Evolutionary conservation across 2,329 filamentous ascomycete genomes (phyloP), one percentile per base, ranked within the genome.

Genomic region (Trichoderma cornu-damae): DNA sequence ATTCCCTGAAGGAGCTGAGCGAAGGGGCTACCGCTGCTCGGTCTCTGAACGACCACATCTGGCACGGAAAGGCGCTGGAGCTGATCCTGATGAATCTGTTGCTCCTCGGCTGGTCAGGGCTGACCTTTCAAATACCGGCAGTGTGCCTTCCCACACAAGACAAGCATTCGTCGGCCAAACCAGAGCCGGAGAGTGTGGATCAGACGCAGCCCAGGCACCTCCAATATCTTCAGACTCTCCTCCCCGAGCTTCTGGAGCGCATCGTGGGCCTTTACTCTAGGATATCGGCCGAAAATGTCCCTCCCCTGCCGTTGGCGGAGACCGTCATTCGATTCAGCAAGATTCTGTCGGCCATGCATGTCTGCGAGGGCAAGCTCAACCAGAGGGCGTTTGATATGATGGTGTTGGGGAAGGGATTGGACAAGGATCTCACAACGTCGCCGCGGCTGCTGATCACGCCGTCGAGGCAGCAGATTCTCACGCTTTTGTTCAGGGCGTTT

Each of bases 51-150:
- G 94, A 99, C 72, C 90, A 96, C 71, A 71, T 97, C n/a, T 99
- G 94, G 93, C 90, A 96, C 73, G 94, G 89, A 16, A 97, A 97
- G 72, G 92, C 90, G 1, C 78, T 99, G 18, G 95, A 99, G 69
- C 85, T 92, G 26, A 89, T 96, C 60, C 76, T 94, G 46, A 79
- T 96, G 24, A 90, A 88, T 67, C 79, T 97, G 63, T 68, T 97
- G 38, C 82, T 97, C 65, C 84, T 96, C 61, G 88, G 86, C 28
- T 96, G 91, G 89, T 83, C 87, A 34, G 88, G 86, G 3, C 78
- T 93, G 65, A 88, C 94, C 67, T 97, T 97, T 65, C 81, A 86
- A 65, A 81, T 94, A n/a, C 84, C 84, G 2, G 70, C 75, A 8
- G 71, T 86, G 14, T 81, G 83, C 61, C 75, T 73, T 63, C 77